phyloP scores from a whole-genome alignment of 306 rosid species.

The Fragaria iinumae region DNA sequence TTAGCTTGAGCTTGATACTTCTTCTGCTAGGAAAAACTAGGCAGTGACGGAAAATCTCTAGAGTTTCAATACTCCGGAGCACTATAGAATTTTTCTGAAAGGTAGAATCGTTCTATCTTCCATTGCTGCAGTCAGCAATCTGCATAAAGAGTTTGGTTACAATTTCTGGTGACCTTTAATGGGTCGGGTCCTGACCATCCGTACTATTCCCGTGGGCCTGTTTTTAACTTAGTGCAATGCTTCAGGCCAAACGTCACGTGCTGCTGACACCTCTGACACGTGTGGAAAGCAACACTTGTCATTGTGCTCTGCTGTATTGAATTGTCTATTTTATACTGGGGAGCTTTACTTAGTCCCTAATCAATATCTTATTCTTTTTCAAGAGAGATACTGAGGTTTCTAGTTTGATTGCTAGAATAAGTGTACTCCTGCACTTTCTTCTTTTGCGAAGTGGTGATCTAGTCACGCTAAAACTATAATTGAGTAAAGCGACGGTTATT shows the following conservation, averaged over 20 bases:
- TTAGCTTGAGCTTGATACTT: not conserved
- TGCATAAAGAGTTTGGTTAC: not conserved
- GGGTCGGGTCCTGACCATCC: constrained; percentile 9
- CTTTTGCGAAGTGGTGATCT: not conserved
- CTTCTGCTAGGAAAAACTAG: constrained; percentile 1
- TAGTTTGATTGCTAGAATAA: not conserved
- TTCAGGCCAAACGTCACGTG: constrained; percentile 10
- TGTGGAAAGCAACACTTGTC: not conserved
- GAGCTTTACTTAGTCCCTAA: not conserved
- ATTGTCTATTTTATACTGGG: not conserved
- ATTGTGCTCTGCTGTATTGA: not conserved
- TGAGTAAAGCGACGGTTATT: not conserved
- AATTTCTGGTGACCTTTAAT: not conserved
- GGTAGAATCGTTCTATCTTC: not conserved
- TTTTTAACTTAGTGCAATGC: not conserved
- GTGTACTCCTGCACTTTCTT: not conserved
- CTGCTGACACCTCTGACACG: constrained; percentile 12
- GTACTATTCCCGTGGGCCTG: not conserved
- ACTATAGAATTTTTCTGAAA: not conserved
- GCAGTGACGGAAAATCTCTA: not conserved
- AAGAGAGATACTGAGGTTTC: not conserved
- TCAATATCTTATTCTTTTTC: not conserved
- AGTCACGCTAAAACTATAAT: not conserved
- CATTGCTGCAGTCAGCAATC: not conserved
- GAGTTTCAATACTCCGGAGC: not conserved